Evolutionary conservation across 1,139 yeast species (phyloP).

Genomic region (Yamadazyma blattariae): DNA sequence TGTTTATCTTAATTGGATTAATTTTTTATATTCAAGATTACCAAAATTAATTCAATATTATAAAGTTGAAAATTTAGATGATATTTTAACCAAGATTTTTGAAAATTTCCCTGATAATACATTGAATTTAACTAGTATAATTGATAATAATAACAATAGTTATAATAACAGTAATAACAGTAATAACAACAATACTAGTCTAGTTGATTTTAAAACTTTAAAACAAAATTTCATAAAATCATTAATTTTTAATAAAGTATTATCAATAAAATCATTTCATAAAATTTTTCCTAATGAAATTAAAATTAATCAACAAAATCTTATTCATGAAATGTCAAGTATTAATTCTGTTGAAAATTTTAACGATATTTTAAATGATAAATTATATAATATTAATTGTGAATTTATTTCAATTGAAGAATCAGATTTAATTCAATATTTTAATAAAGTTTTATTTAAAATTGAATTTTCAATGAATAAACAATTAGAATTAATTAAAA

Average conservation of each 20-base stretch:
- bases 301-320: slow-evolving; percentile 32
- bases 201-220: slow-evolving; percentile 31
- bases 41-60: slow-evolving; percentile 21
- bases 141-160: background rate
- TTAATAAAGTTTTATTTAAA: slow-evolving; percentile 20
- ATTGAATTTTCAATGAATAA: slow-evolving; percentile 41
- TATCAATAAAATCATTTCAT: slow-evolving; percentile 42
- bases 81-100: slow-evolving; percentile 15
- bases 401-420: slow-evolving; percentile 57
- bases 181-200: too few species aligned
- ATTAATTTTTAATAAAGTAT: slow-evolving; percentile 34
- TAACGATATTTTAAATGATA: slow-evolving; percentile 24
- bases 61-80: slow-evolving; percentile 16
- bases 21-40: slow-evolving; percentile 30
- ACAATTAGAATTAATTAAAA: slow-evolving; percentile 33
- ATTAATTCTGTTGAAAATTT: slow-evolving; percentile 16
- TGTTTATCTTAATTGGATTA: slow-evolving; percentile 33
- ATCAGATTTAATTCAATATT: slow-evolving; percentile 44
- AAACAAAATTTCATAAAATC: slow-evolving; percentile 57
- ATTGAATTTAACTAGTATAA: too few species aligned
- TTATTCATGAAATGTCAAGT: slow-evolving; percentile 22
- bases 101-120: slow-evolving; percentile 8
- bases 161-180: background rate
- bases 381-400: slow-evolving; percentile 44
- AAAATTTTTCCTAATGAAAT: slow-evolving; percentile 36